Conservation (phyloP, 441 rosid species). For the Pelargonium cotyledonis region DNA sequence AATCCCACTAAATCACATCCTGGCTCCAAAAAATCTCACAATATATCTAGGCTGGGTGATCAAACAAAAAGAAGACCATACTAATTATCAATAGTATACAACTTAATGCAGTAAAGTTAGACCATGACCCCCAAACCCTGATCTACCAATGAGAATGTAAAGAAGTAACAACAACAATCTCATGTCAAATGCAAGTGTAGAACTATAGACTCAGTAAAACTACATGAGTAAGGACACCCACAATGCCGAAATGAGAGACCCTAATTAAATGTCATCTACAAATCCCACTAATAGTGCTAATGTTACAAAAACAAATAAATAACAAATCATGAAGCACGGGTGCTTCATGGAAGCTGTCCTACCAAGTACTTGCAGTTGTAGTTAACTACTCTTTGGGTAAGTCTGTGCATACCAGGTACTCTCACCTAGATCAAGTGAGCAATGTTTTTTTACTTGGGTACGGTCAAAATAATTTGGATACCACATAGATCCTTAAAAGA, state of each 20-base stretch:
- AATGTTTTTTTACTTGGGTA: too few species aligned
- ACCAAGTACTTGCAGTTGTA: too few species aligned
- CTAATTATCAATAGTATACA: background rate
- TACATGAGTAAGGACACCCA: background rate
- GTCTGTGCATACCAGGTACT: too few species aligned
- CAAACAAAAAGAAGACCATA: background rate
- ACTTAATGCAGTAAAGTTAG: background rate
- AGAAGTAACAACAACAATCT: background rate
- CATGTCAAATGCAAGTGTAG: slow-evolving; percentile 3
- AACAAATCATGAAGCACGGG: too few species aligned
- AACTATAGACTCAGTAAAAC: background rate
- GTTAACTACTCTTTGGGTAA: too few species aligned
- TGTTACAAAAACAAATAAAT: background rate
- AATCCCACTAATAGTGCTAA: background rate
- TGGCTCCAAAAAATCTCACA: background rate
- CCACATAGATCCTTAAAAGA: too few species aligned
- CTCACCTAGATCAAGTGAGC: too few species aligned
- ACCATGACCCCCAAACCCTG: background rate
- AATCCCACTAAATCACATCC: slow-evolving; percentile 4
- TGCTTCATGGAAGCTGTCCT: too few species aligned
- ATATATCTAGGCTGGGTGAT: background rate
- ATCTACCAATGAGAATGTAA: background rate
- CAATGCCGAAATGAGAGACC: background rate
- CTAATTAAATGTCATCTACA: background rate
- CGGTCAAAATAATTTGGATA: too few species aligned